A percentile compares a stretch with the other conserved stretches of the same genome.
Evolutionary conservation across 2,329 filamentous ascomycete genomes (phyloP).

Genomic region (Westerdykella sp.): DNA sequence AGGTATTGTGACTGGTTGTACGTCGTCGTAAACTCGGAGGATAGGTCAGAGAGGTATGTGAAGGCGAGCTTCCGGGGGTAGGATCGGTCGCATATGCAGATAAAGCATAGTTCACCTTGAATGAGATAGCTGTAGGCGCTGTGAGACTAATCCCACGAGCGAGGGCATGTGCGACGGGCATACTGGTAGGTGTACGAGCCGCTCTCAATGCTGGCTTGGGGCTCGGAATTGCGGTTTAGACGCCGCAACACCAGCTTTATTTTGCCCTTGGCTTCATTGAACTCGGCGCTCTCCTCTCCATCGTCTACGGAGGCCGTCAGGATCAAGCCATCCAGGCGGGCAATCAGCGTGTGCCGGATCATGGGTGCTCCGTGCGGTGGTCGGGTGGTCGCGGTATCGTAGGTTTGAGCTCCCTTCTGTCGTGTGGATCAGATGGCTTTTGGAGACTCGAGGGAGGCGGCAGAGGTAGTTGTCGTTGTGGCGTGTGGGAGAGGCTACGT

Average conservation of each 20-base stretch:
- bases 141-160: conserved; percentile 7
- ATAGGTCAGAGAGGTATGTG: conserved; percentile 91
- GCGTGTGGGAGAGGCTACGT: conserved; percentile 25
- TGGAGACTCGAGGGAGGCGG: background rate
- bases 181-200: conserved; percentile 81
- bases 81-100: conserved; percentile 86
- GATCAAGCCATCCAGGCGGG: conserved; percentile 88
- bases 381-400: background rate
- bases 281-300: conserved; percentile 63
- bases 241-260: conserved; percentile 85
- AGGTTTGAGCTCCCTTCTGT: background rate
- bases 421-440: too few species aligned
- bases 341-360: conserved; percentile 92
- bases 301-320: conserved; percentile 93
- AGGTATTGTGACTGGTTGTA: conserved; percentile 71
- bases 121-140: conserved; percentile 65
- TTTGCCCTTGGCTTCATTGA: conserved; percentile 83
- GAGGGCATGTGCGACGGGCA: conserved; percentile 21
- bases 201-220: conserved; percentile 87
- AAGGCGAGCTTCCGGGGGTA: conserved; percentile 98
- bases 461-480: background rate
- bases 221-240: conserved; percentile 80
- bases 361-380: conserved; percentile 40
- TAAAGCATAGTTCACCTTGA: conserved; percentile 74
- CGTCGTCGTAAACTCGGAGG: conserved; percentile 81